These are phyloP conservation scores for Mycotypha africana DNA, from an alignment of 371 early-diverging fungal species.

Conservation along the genomic window DNA sequence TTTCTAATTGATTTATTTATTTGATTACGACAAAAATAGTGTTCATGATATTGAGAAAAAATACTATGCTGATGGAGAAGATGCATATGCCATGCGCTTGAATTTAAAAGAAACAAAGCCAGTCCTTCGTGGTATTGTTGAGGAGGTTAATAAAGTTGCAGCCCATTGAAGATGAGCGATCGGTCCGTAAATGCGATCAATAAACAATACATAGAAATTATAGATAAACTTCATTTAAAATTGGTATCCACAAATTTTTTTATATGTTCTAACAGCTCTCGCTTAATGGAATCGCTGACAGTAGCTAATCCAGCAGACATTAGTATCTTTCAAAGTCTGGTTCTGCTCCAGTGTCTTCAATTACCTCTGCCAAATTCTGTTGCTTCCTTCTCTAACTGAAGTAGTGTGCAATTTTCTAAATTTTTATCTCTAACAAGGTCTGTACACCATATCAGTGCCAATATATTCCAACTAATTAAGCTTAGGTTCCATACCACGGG, in stretches of 20 bases:
- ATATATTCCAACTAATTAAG: background rate
- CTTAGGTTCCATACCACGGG: slow-evolving; percentile 12
- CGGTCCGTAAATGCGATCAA: no score
- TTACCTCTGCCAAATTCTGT: slow-evolving; percentile 24
- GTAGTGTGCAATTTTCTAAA: slow-evolving; percentile 9
- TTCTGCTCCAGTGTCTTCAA: background rate
- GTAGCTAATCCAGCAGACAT: slow-evolving; percentile 7
- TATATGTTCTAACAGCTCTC: slow-evolving; percentile 20
- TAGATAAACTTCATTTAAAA: slow-evolving; percentile 13
- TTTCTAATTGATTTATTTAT: background rate
- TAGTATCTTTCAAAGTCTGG: background rate
- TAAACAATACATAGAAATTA: no score
- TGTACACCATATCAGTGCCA: background rate
- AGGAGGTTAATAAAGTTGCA: slow-evolving; percentile 31
- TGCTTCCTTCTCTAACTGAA: slow-evolving; percentile 12
- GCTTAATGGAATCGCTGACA: slow-evolving; percentile 22
- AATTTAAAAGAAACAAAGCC: slow-evolving; percentile 36
- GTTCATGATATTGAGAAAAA: slow-evolving; percentile 88
- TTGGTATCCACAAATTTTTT: slow-evolving; percentile 21
- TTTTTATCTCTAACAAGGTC: slow-evolving; percentile 9
- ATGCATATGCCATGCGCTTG: slow-evolving; percentile 79
- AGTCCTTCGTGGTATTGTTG: slow-evolving; percentile 27
- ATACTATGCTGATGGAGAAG: slow-evolving; percentile 98
- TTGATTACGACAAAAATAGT: slow-evolving; percentile 29
- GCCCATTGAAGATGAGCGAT: slow-evolving; percentile 16